Percentiles rank a stretch among this genome's conserved stretches.
Evolutionary conservation across 331 rosid genomes (phyloP).

Genomic region (Rosa hybrid): DNA sequence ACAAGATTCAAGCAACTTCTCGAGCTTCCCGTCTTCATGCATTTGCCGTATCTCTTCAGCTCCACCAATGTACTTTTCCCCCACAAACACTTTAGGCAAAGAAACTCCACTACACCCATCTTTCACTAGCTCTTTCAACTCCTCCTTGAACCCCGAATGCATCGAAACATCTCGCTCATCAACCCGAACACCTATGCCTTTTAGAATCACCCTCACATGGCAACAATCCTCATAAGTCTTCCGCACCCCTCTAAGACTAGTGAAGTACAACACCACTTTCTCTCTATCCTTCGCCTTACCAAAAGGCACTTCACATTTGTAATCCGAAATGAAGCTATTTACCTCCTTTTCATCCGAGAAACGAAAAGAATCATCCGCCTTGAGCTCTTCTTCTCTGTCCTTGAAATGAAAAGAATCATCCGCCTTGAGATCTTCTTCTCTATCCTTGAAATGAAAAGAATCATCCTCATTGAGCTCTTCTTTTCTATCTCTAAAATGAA

Average conservation of each 20-base stretch:
- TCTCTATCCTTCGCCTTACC: conserved; percentile 29
- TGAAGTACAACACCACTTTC: conserved; percentile 68
- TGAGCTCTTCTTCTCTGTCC: not conserved
- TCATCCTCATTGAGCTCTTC: not conserved
- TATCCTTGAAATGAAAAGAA: not conserved
- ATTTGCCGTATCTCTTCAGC: conserved; percentile 72
- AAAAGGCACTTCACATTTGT: conserved; percentile 16
- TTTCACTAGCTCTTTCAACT: conserved; percentile 60
- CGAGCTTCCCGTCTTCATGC: conserved; percentile 81
- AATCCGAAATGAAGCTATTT: conserved; percentile 16
- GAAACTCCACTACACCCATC: conserved; percentile 47
- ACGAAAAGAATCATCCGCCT: conserved; percentile 18
- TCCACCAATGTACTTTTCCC: conserved; percentile 66
- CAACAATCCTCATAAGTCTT: conserved; percentile 94
- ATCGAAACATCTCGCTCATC: conserved; percentile 93
- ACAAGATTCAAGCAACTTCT: conserved; percentile 61
- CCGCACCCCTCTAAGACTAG: conserved; percentile 80
- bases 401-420: conserved; percentile 21
- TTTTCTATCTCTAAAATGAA: conserved; percentile 4
- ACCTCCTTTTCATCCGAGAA: conserved; percentile 35
- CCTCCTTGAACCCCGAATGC: conserved; percentile 91
- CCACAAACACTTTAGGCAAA: conserved; percentile 80
- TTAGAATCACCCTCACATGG: conserved; percentile 65
- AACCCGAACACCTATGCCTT: conserved; percentile 56
- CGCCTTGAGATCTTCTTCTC: not conserved